Conservation (phyloP, 306 rosid genomes). For the Adenanthera pavonina region DNA sequence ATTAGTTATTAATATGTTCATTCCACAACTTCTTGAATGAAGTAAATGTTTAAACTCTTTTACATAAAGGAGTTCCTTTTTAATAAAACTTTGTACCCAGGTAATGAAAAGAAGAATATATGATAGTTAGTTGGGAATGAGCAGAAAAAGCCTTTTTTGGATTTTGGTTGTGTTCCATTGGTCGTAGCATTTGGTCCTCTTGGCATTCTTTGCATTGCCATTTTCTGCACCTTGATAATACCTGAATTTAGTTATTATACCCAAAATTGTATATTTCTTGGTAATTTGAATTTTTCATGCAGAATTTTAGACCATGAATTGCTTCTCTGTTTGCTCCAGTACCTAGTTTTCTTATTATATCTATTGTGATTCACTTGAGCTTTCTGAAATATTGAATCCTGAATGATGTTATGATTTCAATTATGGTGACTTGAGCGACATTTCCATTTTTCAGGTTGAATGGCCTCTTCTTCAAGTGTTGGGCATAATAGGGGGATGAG, state of each 20-base stretch:
- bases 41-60: not conserved
- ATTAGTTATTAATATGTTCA: not conserved
- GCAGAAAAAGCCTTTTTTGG: not conserved
- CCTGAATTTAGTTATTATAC: conserved; percentile 26
- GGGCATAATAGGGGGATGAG: too few relatives aligned
- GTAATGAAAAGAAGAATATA: not conserved
- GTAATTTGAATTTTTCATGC: not conserved
- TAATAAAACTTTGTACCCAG: not conserved
- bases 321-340: conserved; percentile 14
- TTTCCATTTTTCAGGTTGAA: too few relatives aligned
- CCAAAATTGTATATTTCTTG: not conserved
- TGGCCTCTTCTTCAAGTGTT: too few relatives aligned
- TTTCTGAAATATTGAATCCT: not conserved
- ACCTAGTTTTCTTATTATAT: conserved; percentile 30
- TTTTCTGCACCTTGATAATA: not conserved
- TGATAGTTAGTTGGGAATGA: not conserved
- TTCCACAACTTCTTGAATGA: not conserved
- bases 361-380: not conserved
- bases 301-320: conserved; percentile 23
- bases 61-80: not conserved
- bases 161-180: not conserved
- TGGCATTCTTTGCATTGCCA: conserved; percentile 1
- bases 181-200: not conserved
- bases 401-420: too few relatives aligned
- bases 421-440: too few relatives aligned